phyloP scores from a whole-genome alignment of 208 protist species.

The Herpetomonas tarakana region DNA sequence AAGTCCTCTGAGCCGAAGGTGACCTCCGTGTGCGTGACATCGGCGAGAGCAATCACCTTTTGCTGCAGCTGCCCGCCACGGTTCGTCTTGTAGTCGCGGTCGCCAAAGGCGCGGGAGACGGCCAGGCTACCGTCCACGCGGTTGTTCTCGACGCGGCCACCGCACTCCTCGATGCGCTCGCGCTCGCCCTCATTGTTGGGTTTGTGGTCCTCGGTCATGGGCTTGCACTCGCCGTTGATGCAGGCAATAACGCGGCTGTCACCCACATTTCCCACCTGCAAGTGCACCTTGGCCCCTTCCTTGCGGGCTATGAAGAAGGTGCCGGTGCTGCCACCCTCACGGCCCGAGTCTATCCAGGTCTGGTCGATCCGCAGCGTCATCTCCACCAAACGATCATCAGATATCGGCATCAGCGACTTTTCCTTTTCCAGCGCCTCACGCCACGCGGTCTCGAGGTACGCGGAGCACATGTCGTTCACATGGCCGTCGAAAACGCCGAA shows the following conservation, averaged over 20 bases:
- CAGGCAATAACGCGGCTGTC: constrained; percentile 90
- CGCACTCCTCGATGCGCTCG: constrained; percentile 84
- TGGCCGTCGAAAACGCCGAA: constrained; percentile 92
- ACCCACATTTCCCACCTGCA: constrained; percentile 93
- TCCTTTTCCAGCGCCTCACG: constrained; percentile 57
- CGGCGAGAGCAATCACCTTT: constrained; percentile 89
- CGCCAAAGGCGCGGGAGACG: constrained; percentile 93
- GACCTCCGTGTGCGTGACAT: constrained; percentile 75
- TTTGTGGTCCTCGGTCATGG: constrained; percentile 95
- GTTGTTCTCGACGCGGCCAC: constrained; percentile 90
- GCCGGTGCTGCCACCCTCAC: constrained; percentile 84
- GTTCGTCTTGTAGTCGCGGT: constrained; percentile 92
- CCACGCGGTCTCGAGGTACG: constrained; percentile 79
- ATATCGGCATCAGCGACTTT: constrained; percentile 60
- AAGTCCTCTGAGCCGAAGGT: constrained; percentile 77
- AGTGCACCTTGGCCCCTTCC: constrained; percentile 61
- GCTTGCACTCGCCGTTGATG: constrained; percentile 69
- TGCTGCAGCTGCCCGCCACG: constrained; percentile 66
- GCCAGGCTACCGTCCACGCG: constrained; percentile 93
- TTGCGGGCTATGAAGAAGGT: constrained; percentile 85
- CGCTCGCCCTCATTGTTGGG: constrained; percentile 87
- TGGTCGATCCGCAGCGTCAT: constrained; percentile 79
- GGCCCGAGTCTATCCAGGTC: constrained; percentile 70
- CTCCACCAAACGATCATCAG: constrained; percentile 82
- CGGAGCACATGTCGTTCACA: constrained; percentile 83